These are phyloP conservation scores for Stachybotrys chlorohalonatus DNA, from an alignment of 2,329 filamentous ascomycete genomes.

Conservation along the genomic window DNA sequence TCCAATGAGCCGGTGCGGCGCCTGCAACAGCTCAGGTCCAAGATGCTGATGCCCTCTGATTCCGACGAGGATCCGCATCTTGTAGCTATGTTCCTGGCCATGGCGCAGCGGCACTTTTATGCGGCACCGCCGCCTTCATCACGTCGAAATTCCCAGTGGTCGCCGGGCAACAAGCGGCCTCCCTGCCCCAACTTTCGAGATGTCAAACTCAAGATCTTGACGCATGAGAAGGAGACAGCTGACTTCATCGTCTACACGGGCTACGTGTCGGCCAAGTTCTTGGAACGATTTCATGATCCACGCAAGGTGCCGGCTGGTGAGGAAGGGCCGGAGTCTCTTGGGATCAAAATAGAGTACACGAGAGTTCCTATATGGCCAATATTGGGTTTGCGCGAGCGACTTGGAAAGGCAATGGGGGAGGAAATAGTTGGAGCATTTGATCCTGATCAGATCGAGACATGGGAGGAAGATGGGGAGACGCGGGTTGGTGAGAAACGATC, in stretches of 20 bases:
- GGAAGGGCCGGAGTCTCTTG: slow-evolving; percentile 15
- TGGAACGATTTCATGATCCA: slow-evolving; percentile 41
- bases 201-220: slow-evolving; percentile 40
- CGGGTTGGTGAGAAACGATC: slow-evolving; percentile 20
- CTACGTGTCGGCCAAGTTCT: slow-evolving; percentile 35
- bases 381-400: slow-evolving; percentile 43
- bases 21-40: slow-evolving; percentile 37
- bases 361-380: slow-evolving; percentile 46
- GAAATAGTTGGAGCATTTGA: slow-evolving; percentile 38
- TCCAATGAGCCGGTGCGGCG: slow-evolving; percentile 38
- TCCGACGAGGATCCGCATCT: slow-evolving; percentile 43
- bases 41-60: slow-evolving; percentile 36
- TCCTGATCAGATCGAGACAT: slow-evolving; percentile 33
- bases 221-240: slow-evolving; percentile 36
- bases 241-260: slow-evolving; percentile 47
- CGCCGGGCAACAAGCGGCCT: slow-evolving; percentile 7
- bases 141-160: slow-evolving; percentile 17
- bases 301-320: slow-evolving; percentile 23
- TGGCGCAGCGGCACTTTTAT: slow-evolving; percentile 50
- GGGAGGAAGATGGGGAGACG: slow-evolving; percentile 29
- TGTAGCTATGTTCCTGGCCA: slow-evolving; percentile 42
- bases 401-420: slow-evolving; percentile 42
- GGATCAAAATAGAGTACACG: slow-evolving; percentile 37
- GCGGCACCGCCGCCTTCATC: slow-evolving; percentile 8
- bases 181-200: slow-evolving; percentile 31